Base-by-base conservation (phyloP, 768 basidiomycete genomes). In the Hygrocybe coccinea region DNA sequence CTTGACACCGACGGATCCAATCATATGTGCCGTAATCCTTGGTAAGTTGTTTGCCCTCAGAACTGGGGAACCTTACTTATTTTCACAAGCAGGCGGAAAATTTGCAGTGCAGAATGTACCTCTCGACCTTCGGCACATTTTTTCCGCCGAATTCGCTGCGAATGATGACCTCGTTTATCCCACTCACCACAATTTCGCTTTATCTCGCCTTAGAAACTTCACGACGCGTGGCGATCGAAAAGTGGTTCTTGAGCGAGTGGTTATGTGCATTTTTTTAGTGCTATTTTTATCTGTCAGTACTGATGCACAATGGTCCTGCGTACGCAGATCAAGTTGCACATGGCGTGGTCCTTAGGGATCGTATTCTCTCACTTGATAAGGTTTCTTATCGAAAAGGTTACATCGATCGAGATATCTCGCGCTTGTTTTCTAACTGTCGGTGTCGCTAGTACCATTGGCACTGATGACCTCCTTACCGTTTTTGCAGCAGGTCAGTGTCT, bases 91-190 rank as follows among this genome's bases (percentile, higher is more conserved):
- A 88, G 87, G 85, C 9, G 89, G 89, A 0, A 83, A 77, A 56
- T 91, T 79, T 60, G 89, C 89, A 0, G 69, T 74, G 12, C 80
- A 77, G 55, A 80, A 91, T 62, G 89, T 91, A 3, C 87, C 88
- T 3, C 59, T 72, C 6, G 86, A 91, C 51, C 76, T 98, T 21
- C 83, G 95, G 25, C 86, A 83, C 21, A 78, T 97, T 41, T 75
- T 97, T 5, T 81, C 89, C 0, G 91, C 91, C 0, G 95, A 98
- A 70, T 90, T 89, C 5, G 97, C 95, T 0, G 86, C 91, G 6
- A 99, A 99, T 69, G 97, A 98, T 62, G 97, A 95, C 1, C 79
- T 97, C 12, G 93, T 94, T 1, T 97, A 95, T 68, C 94, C n/a
- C 94, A 0, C 97, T 97, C 68, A 76, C 97, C 54, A 81, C 83